phyloP scores from a whole-genome alignment of 1,284 basidiomycete species.

The Ceratobasidium sp. region DNA sequence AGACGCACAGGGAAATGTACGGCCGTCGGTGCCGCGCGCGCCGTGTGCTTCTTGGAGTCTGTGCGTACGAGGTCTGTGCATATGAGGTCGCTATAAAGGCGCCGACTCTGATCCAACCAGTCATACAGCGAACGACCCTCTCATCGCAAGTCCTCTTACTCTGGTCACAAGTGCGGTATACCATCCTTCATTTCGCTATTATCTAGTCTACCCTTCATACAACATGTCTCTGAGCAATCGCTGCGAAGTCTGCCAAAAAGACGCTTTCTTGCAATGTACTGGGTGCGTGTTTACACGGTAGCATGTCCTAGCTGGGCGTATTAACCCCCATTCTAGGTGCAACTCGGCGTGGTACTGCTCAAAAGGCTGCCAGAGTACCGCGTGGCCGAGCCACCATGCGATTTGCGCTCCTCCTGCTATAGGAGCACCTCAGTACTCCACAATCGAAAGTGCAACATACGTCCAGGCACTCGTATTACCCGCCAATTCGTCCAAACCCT shows the following conservation, averaged over 20 bases:
- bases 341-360: conserved; percentile 22
- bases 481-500: conserved; percentile 4
- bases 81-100: not conserved
- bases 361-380: not conserved
- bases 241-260: conserved; percentile 23
- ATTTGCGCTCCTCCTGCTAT: conserved; percentile 5
- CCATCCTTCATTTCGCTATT: not conserved
- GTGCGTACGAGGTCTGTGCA: no score
- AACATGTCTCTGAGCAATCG: conserved; percentile 3
- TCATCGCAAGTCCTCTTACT: not conserved
- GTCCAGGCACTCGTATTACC: conserved; percentile 30
- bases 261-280: conserved; percentile 24
- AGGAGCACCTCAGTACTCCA: no score
- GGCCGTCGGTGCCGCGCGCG: no score
- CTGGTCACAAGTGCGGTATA: not conserved
- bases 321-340: not conserved
- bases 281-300: not conserved
- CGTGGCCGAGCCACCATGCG: conserved; percentile 11
- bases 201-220: not conserved
- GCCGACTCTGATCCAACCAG: not conserved
- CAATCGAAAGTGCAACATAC: not conserved
- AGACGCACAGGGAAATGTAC: no score
- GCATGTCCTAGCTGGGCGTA: no score
- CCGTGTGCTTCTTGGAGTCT: no score
- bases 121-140: not conserved